A percentile compares a stretch with the other conserved stretches of the same genome.
These are phyloP conservation scores for Sanguinoderma infundibulare DNA, from an alignment of 1,284 basidiomycete genomes.

Conservation along the genomic window DNA sequence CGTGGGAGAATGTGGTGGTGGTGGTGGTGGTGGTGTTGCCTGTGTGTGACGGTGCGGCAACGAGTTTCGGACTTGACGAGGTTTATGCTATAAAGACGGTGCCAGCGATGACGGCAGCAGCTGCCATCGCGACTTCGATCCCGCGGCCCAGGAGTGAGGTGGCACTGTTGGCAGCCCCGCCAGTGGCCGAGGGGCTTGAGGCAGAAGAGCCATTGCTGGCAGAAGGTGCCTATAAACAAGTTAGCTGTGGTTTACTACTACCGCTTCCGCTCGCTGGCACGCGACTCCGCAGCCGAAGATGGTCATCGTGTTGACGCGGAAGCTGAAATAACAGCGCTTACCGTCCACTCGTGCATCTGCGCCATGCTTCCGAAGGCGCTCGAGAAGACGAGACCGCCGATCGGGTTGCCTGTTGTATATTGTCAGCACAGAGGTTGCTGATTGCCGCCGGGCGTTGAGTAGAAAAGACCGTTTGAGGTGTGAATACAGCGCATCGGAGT, in stretches of 20 bases:
- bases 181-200: constrained; percentile 10
- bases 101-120: constrained; percentile 17
- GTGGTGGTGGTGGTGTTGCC: neutral
- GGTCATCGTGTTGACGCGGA: neutral
- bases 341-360: constrained; percentile 72
- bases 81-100: constrained; percentile 15
- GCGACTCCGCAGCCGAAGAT: neutral
- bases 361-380: constrained; percentile 64
- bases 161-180: constrained; percentile 19
- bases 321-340: constrained; percentile 28
- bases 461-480: neutral
- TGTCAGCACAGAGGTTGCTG: constrained; percentile 37
- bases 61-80: no score
- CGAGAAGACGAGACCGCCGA: constrained; percentile 76
- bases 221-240: neutral
- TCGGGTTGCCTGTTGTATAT: constrained; percentile 54
- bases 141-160: constrained; percentile 7
- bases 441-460: neutral
- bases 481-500: no score
- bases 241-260: neutral
- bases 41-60: neutral
- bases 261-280: neutral
- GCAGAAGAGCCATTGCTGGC: neutral
- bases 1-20: neutral
- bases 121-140: constrained; percentile 12